These are phyloP conservation scores for Metschnikowia aberdeeniae DNA, from an alignment of 805 yeast species.

Conservation along the genomic window DNA sequence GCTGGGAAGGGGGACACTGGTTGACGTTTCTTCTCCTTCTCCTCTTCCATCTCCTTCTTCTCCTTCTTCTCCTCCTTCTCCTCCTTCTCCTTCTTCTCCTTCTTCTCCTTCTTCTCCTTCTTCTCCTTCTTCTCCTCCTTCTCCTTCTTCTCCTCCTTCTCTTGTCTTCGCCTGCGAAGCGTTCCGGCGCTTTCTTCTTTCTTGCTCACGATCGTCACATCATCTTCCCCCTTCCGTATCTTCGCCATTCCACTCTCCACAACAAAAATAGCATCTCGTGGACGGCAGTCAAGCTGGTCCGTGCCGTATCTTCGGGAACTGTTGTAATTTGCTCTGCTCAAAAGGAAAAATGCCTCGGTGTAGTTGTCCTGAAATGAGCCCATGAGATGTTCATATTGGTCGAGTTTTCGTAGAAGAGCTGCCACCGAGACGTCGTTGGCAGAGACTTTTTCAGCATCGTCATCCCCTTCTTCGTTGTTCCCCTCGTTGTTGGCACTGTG, in stretches of 20 bases:
- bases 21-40: background rate
- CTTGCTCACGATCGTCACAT: background rate
- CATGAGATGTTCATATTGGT: conserved; percentile 29
- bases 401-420: conserved; percentile 13
- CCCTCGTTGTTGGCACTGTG: too few species aligned
- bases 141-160: conserved; percentile 1
- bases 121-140: background rate
- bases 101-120: background rate
- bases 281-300: conserved; percentile 39
- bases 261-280: conserved; percentile 23
- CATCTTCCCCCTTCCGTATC: conserved; percentile 1
- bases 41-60: background rate
- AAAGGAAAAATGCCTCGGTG: conserved; percentile 34
- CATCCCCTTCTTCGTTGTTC: too few species aligned
- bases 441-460: background rate
- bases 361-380: conserved; percentile 20
- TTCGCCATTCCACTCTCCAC: conserved; percentile 3
- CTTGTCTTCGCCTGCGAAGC: background rate
- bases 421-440: background rate
- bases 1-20: background rate
- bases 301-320: conserved; percentile 32
- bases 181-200: conserved; percentile 1
- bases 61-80: background rate
- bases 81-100: background rate
- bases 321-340: conserved; percentile 46